A percentile compares a stretch with the other conserved stretches of the same genome.
Evolutionary conservation across 2,329 filamentous ascomycete genomes (phyloP).

Genomic region (Botrytis deweyae): DNA sequence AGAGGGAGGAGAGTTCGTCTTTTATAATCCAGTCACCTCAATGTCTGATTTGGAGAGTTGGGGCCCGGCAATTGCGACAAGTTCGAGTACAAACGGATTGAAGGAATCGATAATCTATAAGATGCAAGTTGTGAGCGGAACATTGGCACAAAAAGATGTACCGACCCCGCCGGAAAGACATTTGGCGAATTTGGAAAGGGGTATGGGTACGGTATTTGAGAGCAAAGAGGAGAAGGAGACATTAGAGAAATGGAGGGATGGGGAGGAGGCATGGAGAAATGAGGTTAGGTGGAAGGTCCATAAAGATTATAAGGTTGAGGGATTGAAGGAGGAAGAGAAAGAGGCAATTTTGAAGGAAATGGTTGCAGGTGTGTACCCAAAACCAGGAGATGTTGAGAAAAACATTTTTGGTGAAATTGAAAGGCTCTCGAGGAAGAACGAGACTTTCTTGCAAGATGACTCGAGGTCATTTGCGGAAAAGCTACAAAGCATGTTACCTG

Average conservation of each 20-base stretch:
- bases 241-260: conserved; percentile 19
- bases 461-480: conserved; percentile 35
- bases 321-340: conserved; percentile 27
- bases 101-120: conserved; percentile 33
- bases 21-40: conserved; percentile 35
- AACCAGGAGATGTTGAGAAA: conserved; percentile 24
- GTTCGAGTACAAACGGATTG: conserved; percentile 29
- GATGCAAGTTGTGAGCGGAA: conserved; percentile 34
- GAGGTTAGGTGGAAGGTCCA: conserved; percentile 12
- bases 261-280: conserved; percentile 1
- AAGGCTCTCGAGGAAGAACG: conserved; percentile 35
- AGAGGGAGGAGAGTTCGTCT: conserved; percentile 31
- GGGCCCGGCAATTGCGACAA: conserved; percentile 31
- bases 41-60: conserved; percentile 28
- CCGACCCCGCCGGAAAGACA: conserved; percentile 26
- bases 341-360: conserved; percentile 31
- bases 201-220: conserved; percentile 34
- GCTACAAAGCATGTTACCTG: conserved; percentile 34
- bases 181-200: conserved; percentile 27
- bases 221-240: conserved; percentile 28
- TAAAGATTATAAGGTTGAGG: conserved; percentile 18
- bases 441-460: conserved; percentile 38
- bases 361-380: conserved; percentile 37
- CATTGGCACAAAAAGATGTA: conserved; percentile 21
- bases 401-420: conserved; percentile 30